These are phyloP conservation scores for Hypericum perforatum DNA, from an alignment of 345 rosid species.

Conservation along the genomic window DNA sequence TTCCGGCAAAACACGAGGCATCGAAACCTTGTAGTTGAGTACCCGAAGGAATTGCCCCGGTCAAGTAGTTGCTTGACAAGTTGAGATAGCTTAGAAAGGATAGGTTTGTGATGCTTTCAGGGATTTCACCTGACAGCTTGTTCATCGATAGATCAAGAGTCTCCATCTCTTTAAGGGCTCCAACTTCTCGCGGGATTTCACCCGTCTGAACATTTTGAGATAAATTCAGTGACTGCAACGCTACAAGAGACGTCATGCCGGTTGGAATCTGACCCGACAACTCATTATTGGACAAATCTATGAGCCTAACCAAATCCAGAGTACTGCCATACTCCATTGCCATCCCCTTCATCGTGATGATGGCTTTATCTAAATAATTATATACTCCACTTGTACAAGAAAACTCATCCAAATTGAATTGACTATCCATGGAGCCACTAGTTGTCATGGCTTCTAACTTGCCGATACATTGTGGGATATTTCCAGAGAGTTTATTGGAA, in stretches of 20 bases:
- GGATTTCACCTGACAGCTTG: neutral
- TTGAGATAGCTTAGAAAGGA: neutral
- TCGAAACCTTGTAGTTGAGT: conserved; percentile 3
- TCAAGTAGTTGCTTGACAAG: conserved; percentile 2
- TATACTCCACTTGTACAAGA: neutral
- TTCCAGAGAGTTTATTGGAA: neutral
- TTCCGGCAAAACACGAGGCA: neutral
- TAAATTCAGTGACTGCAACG: neutral
- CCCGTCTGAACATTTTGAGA: neutral
- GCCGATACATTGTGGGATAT: neutral
- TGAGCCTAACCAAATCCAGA: neutral
- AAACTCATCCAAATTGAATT: neutral
- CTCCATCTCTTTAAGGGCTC: neutral
- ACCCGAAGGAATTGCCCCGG: neutral
- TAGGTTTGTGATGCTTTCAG: neutral
- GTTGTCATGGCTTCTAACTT: neutral
- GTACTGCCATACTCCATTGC: neutral
- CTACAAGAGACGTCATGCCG: neutral
- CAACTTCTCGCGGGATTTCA: conserved; percentile 1
- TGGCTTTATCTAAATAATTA: neutral
- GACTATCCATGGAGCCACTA: neutral
- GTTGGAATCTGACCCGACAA: neutral
- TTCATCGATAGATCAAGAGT: neutral
- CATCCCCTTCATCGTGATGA: neutral
- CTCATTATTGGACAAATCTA: neutral